Evolutionary conservation across 495 filamentous ascomycete species (phyloP).

Genomic region (Neurospora sp.): DNA sequence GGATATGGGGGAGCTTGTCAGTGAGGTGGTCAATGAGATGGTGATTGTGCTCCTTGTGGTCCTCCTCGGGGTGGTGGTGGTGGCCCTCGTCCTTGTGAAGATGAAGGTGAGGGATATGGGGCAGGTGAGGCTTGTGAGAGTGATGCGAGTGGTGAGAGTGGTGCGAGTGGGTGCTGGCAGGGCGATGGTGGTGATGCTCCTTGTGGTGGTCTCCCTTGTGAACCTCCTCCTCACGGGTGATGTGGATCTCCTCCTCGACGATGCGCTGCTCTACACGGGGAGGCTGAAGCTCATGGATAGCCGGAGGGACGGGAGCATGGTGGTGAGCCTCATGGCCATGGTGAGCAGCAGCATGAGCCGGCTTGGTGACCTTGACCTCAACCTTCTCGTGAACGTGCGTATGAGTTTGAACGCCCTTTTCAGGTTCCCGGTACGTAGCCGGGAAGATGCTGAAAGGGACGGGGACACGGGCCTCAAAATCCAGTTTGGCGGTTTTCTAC

Average conservation of each 20-base stretch:
- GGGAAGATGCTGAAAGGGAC: conserved; percentile 99
- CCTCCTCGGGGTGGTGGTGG: conserved; percentile 38
- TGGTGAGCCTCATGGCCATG: conserved; percentile 83
- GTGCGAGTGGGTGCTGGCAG: conserved; percentile 40
- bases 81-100: conserved; percentile 33
- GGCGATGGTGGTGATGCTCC: conserved; percentile 39
- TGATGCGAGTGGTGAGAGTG: conserved; percentile 16
- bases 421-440: conserved; percentile 92
- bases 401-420: conserved; percentile 66
- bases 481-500: conserved; percentile 85
- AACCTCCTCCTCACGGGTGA: conserved; percentile 54
- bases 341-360: conserved; percentile 32
- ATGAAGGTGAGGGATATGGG: neutral
- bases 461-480: conserved; percentile 99
- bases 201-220: neutral
- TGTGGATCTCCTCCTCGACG: conserved; percentile 73
- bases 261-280: conserved; percentile 56
- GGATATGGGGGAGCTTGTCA: neutral
- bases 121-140: conserved; percentile 35
- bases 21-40: neutral
- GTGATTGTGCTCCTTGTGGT: conserved; percentile 12
- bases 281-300: conserved; percentile 47
- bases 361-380: conserved; percentile 69
- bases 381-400: conserved; percentile 67
- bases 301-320: neutral